Conservation (phyloP, 768 basidiomycete genomes). For the Pleurotus platypus region DNA sequence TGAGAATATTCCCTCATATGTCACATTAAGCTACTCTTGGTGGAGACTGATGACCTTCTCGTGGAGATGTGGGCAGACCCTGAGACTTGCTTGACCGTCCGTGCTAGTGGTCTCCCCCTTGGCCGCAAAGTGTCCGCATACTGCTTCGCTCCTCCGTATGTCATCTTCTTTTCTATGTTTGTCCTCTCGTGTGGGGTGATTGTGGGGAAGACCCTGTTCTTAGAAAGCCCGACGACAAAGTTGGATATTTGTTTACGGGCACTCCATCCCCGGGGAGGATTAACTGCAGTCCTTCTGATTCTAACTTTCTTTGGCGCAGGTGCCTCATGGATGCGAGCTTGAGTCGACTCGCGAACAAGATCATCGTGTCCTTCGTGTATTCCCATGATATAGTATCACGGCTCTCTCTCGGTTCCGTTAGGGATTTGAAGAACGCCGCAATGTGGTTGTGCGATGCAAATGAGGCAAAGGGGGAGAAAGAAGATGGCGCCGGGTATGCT, state of each 20-base stretch:
- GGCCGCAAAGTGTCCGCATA: slow-evolving; percentile 69
- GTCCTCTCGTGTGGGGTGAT: no score
- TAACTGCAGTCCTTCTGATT: not conserved
- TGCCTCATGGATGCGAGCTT: slow-evolving; percentile 62
- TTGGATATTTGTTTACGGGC: no score
- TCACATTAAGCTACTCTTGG: not conserved
- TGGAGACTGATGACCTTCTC: slow-evolving; percentile 6
- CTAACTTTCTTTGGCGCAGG: slow-evolving; percentile 26
- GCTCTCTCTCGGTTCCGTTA: slow-evolving; percentile 72
- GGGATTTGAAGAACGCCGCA: slow-evolving; percentile 71
- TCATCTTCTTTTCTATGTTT: slow-evolving; percentile 9
- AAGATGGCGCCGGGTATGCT: slow-evolving; percentile 53
- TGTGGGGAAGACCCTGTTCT: no score
- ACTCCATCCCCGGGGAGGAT: not conserved
- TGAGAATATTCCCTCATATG: slow-evolving; percentile 25
- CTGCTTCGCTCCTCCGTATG: slow-evolving; percentile 78
- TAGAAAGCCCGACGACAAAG: no score
- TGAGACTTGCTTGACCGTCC: slow-evolving; percentile 64
- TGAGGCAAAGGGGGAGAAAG: slow-evolving; percentile 33
- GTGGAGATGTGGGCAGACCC: slow-evolving; percentile 84
- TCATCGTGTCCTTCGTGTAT: slow-evolving; percentile 78
- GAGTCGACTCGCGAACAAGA: slow-evolving; percentile 51
- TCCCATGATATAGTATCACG: slow-evolving; percentile 81
- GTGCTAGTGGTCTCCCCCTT: slow-evolving; percentile 66
- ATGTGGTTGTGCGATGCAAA: slow-evolving; percentile 80